Conservation (phyloP, 2,329 filamentous ascomycete genomes). For the Podosphaera aphanis region DNA sequence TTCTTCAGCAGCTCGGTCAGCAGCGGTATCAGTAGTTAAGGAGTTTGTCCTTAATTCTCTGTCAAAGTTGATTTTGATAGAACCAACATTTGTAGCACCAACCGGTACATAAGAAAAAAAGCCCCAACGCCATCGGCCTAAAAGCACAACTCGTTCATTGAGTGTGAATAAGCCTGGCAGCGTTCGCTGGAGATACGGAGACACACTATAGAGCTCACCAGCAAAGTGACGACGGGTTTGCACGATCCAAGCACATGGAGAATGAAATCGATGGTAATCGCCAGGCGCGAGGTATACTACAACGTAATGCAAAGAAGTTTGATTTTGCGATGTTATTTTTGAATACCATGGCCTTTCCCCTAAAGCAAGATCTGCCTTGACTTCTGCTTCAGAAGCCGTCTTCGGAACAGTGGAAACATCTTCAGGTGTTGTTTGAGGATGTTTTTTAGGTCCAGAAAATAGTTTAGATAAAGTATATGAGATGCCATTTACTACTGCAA, state of each 20-base stretch:
- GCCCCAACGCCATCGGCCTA: conserved; percentile 87
- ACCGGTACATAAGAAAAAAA: conserved; percentile 95
- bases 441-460: conserved; percentile 42
- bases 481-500: conserved; percentile 83
- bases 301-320: conserved; percentile 63
- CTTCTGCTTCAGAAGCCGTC: conserved; percentile 55
- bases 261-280: conserved; percentile 97
- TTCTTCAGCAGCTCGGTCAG: conserved; percentile 63
- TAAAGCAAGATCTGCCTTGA: conserved; percentile 60
- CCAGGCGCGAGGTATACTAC: conserved; percentile 93
- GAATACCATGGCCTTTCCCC: conserved; percentile 49
- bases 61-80: conserved; percentile 94
- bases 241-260: conserved; percentile 83
- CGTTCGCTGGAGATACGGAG: conserved; percentile 78
- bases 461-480: conserved; percentile 79
- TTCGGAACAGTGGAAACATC: conserved; percentile 53
- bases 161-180: conserved; percentile 86
- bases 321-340: conserved; percentile 32
- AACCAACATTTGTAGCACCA: conserved; percentile 90
- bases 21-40: conserved; percentile 74
- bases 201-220: conserved; percentile 84
- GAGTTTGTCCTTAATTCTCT: conserved; percentile 81
- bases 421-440: conserved; percentile 21
- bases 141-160: conserved; percentile 82
- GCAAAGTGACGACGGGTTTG: conserved; percentile 91